Conservation (phyloP, 495 filamentous ascomycete genomes). For the Penicillium herquei region DNA sequence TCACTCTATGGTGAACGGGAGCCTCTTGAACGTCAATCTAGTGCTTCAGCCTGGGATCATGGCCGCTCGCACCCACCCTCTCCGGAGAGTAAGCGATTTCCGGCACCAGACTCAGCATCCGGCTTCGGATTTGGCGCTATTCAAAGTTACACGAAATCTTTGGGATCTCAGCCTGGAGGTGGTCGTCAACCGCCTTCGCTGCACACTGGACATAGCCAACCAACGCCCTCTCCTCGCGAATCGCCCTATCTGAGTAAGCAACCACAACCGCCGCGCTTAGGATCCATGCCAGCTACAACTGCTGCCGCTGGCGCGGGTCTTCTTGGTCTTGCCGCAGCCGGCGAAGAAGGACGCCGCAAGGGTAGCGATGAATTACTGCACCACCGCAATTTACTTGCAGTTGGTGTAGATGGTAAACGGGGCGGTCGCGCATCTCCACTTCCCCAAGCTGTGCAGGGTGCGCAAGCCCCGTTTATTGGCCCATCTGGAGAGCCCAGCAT, state of each 20-base stretch:
- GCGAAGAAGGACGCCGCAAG: conserved; percentile 45
- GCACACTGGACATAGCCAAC: conserved; percentile 35
- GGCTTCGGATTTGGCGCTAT: conserved; percentile 47
- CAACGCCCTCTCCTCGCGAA: conserved; percentile 37
- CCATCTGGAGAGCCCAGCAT: conserved; percentile 78
- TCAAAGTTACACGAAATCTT: conserved; percentile 48
- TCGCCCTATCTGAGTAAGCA: conserved; percentile 33
- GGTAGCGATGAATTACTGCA: conserved; percentile 59
- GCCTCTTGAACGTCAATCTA: conserved; percentile 25
- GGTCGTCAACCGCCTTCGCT: conserved; percentile 33
- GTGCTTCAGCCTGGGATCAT: conserved; percentile 36
- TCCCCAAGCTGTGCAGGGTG: conserved; percentile 89
- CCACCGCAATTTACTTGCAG: conserved; percentile 44
- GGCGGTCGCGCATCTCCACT: conserved; percentile 68
- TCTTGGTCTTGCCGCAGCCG: conserved; percentile 23
- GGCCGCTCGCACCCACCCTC: conserved; percentile 41
- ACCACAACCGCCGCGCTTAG: conserved; percentile 30
- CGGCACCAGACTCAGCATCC: conserved; percentile 29
- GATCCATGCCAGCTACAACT: conserved; percentile 17
- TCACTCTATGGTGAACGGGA: conserved; percentile 39
- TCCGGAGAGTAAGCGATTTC: conserved; percentile 41
- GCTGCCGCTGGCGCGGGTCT: conserved; percentile 23
- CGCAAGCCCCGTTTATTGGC: conserved; percentile 72
- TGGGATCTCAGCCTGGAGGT: conserved; percentile 42
- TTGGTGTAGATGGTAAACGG: conserved; percentile 45